Conservation (phyloP, 768 basidiomycete species). For the Amanita fuliginea region DNA sequence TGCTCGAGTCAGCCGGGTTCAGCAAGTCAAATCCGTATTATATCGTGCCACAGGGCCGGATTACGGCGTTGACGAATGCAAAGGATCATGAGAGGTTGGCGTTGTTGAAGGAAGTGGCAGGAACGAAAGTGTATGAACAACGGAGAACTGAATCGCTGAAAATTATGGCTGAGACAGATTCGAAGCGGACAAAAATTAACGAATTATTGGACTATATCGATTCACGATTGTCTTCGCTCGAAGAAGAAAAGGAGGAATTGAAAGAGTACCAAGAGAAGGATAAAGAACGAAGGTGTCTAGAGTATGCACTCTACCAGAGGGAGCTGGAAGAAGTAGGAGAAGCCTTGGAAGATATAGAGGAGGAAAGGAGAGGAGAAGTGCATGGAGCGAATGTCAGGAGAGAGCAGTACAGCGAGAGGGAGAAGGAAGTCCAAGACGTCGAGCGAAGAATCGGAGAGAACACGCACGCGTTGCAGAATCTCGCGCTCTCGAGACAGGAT, state of each 20-base stretch:
- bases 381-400: slow-evolving; percentile 76
- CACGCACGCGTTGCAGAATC: slow-evolving; percentile 62
- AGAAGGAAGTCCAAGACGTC: slow-evolving; percentile 77
- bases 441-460: slow-evolving; percentile 63
- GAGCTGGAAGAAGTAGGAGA: slow-evolving; percentile 85
- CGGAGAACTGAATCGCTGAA: slow-evolving; percentile 85
- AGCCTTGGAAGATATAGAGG: slow-evolving; percentile 76
- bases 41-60: slow-evolving; percentile 98
- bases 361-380: slow-evolving; percentile 72
- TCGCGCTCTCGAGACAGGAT: slow-evolving; percentile 60
- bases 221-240: slow-evolving; percentile 78
- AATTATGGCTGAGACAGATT: slow-evolving; percentile 95
- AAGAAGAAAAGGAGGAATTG: slow-evolving; percentile 96
- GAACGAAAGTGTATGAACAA: slow-evolving; percentile 97
- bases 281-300: slow-evolving; percentile 85
- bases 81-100: slow-evolving; percentile 91
- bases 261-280: slow-evolving; percentile 97
- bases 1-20: slow-evolving; percentile 95
- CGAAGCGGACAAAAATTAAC: slow-evolving; percentile 83
- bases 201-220: slow-evolving; percentile 90
- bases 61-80: slow-evolving; percentile 92
- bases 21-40: slow-evolving; percentile 98
- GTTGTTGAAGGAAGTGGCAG: slow-evolving; percentile 95
- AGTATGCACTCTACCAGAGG: slow-evolving; percentile 88
- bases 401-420: slow-evolving; percentile 72